Evolutionary conservation across 768 basidiomycete genomes (phyloP).

Genomic region (Lentinus tigrinus): DNA sequence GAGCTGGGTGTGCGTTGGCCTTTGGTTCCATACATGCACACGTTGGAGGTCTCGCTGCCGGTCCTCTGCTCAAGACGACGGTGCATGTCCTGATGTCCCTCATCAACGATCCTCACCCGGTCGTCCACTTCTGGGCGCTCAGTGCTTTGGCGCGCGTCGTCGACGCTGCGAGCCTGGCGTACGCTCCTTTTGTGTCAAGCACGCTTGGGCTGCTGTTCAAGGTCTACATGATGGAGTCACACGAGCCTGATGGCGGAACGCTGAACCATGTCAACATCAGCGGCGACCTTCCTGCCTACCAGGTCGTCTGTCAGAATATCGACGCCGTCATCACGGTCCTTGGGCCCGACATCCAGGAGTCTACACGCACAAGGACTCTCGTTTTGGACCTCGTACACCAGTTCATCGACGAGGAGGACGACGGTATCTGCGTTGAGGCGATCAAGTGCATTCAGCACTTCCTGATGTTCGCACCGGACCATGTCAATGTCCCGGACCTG

Average conservation of each 20-base stretch:
- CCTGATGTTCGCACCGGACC: conserved; percentile 90
- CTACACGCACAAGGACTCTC: conserved; percentile 71
- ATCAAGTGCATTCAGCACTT: conserved; percentile 97
- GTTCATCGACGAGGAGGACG: conserved; percentile 82
- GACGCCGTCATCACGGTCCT: conserved; percentile 92
- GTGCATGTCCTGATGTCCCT: conserved; percentile 95
- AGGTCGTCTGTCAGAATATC: conserved; percentile 86
- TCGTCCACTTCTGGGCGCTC: conserved; percentile 93
- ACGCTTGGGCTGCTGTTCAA: conserved; percentile 91
- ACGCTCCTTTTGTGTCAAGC: conserved; percentile 82
- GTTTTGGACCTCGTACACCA: conserved; percentile 84
- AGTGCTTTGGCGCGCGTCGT: conserved; percentile 84
- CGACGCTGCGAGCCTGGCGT: conserved; percentile 88
- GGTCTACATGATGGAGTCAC: conserved; percentile 84
- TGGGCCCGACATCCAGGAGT: conserved; percentile 94
- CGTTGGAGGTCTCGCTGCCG: conserved; percentile 93
- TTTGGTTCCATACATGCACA: conserved; percentile 90
- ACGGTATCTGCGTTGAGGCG: conserved; percentile 87
- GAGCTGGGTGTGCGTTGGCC: conserved; percentile 91
- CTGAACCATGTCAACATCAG: conserved; percentile 79
- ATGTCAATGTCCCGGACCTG: conserved; percentile 77
- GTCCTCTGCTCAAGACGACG: conserved; percentile 91
- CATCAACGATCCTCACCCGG: conserved; percentile 92
- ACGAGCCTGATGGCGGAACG: conserved; percentile 91
- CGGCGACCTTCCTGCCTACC: conserved; percentile 90